These are phyloP conservation scores for Colletotrichum chlorophyti DNA, from an alignment of 2,329 filamentous ascomycete genomes.

Conservation along the genomic window DNA sequence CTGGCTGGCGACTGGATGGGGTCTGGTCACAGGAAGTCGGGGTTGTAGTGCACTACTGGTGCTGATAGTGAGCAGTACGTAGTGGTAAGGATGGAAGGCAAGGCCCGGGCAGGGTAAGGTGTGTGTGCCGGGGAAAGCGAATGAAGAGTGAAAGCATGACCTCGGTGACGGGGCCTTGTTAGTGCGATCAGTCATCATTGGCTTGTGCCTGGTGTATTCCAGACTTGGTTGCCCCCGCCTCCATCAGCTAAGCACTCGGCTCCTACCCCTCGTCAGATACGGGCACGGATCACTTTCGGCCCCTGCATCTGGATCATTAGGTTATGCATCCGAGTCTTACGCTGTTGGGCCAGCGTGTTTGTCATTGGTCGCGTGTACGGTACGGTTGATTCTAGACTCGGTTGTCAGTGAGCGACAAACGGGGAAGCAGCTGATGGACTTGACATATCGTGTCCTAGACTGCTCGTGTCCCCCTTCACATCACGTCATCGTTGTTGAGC, in stretches of 20 bases:
- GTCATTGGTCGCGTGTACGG: constrained; percentile 13
- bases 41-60: not conserved
- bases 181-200: not conserved
- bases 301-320: constrained; percentile 24
- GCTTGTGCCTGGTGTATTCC: not conserved
- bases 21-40: not conserved
- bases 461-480: too few relatives aligned
- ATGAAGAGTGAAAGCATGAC: not conserved
- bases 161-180: constrained; percentile 21
- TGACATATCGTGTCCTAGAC: too few relatives aligned
- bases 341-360: not conserved
- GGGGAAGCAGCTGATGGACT: too few relatives aligned
- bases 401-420: too few relatives aligned
- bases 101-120: not conserved
- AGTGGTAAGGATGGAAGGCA: too few relatives aligned
- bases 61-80: too few relatives aligned
- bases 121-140: constrained; percentile 2
- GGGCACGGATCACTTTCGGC: constrained; percentile 10
- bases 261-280: constrained; percentile 12
- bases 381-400: too few relatives aligned
- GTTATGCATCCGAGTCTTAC: too few relatives aligned
- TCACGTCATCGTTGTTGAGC: too few relatives aligned
- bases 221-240: too few relatives aligned
- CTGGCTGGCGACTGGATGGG: too few relatives aligned
- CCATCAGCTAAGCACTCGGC: too few relatives aligned